phyloP scores from a whole-genome alignment of 2,329 filamentous ascomycete species.

The Microsporum ferrugineum region DNA sequence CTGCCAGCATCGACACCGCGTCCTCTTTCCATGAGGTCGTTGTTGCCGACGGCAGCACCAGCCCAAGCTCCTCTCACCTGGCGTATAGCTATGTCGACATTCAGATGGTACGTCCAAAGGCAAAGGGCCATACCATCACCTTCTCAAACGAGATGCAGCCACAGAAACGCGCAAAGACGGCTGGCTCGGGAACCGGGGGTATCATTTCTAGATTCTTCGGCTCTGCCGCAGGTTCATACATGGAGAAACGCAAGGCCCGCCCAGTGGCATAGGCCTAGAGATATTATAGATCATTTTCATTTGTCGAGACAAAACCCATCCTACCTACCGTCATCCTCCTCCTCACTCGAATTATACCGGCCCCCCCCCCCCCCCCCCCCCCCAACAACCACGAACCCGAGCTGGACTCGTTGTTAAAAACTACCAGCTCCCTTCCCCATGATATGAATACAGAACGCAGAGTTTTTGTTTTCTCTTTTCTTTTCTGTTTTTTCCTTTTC shows the following conservation, averaged over 20 bases:
- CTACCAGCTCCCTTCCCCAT: neutral
- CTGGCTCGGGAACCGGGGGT: conserved; percentile 22
- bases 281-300: neutral
- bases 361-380: too few species aligned
- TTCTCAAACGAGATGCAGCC: conserved; percentile 24
- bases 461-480: neutral
- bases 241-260: conserved; percentile 28
- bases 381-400: neutral
- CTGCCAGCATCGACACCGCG: conserved; percentile 31
- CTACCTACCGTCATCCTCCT: neutral
- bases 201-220: conserved; percentile 35
- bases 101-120: conserved; percentile 18
- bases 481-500: neutral
- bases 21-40: conserved; percentile 26
- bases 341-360: neutral
- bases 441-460: neutral
- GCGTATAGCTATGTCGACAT: conserved; percentile 24
- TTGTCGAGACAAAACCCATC: neutral
- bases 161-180: conserved; percentile 32
- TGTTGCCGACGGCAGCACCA: conserved; percentile 25
- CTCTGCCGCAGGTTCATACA: conserved; percentile 30
- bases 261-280: conserved; percentile 15
- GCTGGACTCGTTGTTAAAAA: neutral
- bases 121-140: conserved; percentile 22
- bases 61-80: conserved; percentile 27